A percentile compares a stretch with the other conserved stretches of the same genome.
Evolutionary conservation across 345 rosid genomes (phyloP).

Genomic region (Melastoma malabathricum): DNA sequence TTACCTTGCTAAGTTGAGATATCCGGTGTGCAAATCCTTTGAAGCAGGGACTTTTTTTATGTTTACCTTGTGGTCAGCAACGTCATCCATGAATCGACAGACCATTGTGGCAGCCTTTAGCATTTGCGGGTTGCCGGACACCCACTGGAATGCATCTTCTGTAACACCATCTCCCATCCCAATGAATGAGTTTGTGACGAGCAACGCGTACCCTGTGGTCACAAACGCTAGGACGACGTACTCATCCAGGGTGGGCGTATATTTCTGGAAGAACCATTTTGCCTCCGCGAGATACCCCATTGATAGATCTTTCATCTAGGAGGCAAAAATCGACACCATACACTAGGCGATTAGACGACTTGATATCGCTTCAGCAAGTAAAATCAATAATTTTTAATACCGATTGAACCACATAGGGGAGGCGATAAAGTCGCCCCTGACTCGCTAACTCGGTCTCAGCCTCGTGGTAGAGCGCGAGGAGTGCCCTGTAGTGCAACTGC

Average conservation of each 20-base stretch:
- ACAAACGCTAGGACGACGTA: constrained; percentile 10
- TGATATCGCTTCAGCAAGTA: too few species aligned
- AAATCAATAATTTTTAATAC: constrained; percentile 8
- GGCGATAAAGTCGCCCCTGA: constrained; percentile 7
- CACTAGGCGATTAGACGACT: background rate
- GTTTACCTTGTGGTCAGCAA: background rate
- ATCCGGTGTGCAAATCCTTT: background rate
- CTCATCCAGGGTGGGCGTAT: constrained; percentile 18
- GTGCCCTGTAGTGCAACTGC: constrained; percentile 16
- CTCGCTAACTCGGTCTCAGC: constrained; percentile 8
- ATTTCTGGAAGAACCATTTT: constrained; percentile 6
- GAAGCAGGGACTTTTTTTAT: too few species aligned
- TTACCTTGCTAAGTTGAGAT: background rate
- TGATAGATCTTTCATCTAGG: constrained; percentile 1
- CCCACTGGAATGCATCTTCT: constrained; percentile 3
- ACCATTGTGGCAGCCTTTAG: background rate
- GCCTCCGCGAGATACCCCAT: constrained; percentile 5
- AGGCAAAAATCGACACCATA: background rate
- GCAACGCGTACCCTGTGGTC: background rate
- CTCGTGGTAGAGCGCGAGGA: constrained; percentile 16
- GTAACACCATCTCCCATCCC: background rate
- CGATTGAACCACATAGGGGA: constrained; percentile 14
- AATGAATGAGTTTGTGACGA: background rate
- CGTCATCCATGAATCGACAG: background rate
- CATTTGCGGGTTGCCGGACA: background rate